Conservation (phyloP, 2,329 filamentous ascomycete genomes). For the Fusarium tupiense region DNA sequence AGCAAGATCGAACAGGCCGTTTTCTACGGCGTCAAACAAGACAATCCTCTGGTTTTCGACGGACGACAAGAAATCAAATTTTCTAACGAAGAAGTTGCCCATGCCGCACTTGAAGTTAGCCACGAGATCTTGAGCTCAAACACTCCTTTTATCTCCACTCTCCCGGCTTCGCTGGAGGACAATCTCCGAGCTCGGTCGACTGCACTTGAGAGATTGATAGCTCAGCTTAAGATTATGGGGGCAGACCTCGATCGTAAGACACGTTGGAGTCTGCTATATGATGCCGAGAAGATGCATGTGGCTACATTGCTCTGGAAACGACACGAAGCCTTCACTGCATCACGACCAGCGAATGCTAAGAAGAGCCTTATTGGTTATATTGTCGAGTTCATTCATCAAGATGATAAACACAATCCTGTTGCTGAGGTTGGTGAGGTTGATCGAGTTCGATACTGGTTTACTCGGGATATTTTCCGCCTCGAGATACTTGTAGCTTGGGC, state of each 20-base stretch:
- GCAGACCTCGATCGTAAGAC: slow-evolving; percentile 72
- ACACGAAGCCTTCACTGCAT: slow-evolving; percentile 75
- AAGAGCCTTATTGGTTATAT: slow-evolving; percentile 79
- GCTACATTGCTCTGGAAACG: slow-evolving; percentile 82
- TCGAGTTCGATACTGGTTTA: slow-evolving; percentile 85
- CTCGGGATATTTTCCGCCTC: slow-evolving; percentile 77
- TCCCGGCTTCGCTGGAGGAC: slow-evolving; percentile 80
- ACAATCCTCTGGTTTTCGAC: slow-evolving; percentile 89
- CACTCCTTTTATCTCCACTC: slow-evolving; percentile 76
- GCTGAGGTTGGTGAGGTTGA: slow-evolving; percentile 77
- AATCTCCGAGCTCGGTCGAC: slow-evolving; percentile 79
- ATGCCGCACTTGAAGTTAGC: slow-evolving; percentile 82
- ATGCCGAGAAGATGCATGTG: slow-evolving; percentile 89
- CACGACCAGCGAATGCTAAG: slow-evolving; percentile 67
- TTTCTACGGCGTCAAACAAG: slow-evolving; percentile 84
- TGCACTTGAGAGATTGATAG: slow-evolving; percentile 79
- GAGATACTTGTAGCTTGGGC: slow-evolving; percentile 83
- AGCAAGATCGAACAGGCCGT: slow-evolving; percentile 94
- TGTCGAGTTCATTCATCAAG: slow-evolving; percentile 78
- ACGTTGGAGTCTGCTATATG: slow-evolving; percentile 84
- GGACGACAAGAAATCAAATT: slow-evolving; percentile 74
- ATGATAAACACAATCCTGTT: slow-evolving; percentile 76
- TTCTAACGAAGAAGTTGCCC: slow-evolving; percentile 73
- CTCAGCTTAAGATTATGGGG: slow-evolving; percentile 73
- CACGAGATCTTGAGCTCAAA: slow-evolving; percentile 82